Conservation (phyloP, 495 filamentous ascomycete genomes). For the Hypomontagnella submonticulosa region DNA sequence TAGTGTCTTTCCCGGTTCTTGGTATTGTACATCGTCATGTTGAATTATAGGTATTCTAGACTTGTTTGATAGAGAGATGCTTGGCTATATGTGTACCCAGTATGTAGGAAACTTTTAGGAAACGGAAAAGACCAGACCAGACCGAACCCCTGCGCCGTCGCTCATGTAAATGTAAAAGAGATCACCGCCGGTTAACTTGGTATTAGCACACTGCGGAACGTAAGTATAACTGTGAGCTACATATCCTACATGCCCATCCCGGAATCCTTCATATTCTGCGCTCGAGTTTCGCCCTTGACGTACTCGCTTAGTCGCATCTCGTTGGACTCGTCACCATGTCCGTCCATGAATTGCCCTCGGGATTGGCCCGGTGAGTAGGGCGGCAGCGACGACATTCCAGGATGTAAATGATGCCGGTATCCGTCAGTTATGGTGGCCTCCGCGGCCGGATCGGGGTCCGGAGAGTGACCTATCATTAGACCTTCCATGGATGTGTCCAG, state of each 20-base stretch:
- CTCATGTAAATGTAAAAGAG: constrained; percentile 23
- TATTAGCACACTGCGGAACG: not conserved
- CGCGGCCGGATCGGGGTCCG: constrained; percentile 38
- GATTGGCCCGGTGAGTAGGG: constrained; percentile 38
- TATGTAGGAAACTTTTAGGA: not conserved
- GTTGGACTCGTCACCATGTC: constrained; percentile 51
- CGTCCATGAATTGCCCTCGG: constrained; percentile 46
- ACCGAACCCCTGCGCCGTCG: constrained; percentile 31
- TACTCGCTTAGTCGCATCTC: constrained; percentile 54
- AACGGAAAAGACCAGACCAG: not conserved
- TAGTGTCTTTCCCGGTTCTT: no score
- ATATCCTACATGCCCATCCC: constrained; percentile 30
- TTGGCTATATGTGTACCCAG: not conserved
- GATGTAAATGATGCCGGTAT: constrained; percentile 38
- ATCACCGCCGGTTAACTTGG: constrained; percentile 6
- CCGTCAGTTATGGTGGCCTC: constrained; percentile 53
- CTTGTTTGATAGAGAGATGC: not conserved
- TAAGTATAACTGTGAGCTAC: not conserved
- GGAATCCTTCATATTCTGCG: constrained; percentile 53
- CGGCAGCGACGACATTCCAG: constrained; percentile 37
- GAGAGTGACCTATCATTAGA: constrained; percentile 35
- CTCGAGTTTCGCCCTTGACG: constrained; percentile 52
- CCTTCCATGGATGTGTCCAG: constrained; percentile 25
- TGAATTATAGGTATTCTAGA: constrained; percentile 1
- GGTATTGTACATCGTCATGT: constrained; percentile 19